These are phyloP conservation scores for Allium sativum DNA, from an alignment of 106 monocot genomes.

Conservation along the genomic window DNA sequence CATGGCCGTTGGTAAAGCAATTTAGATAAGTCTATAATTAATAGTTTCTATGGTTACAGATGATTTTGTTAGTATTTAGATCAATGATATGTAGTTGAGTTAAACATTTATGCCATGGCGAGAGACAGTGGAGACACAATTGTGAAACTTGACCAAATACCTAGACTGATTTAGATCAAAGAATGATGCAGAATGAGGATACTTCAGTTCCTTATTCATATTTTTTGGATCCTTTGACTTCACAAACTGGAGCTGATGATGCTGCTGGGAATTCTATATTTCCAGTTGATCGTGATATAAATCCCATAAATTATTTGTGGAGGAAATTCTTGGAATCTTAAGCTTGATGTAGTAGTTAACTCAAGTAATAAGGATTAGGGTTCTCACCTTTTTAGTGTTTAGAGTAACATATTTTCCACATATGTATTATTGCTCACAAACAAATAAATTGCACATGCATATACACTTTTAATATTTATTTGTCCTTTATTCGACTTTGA, in stretches of 20 bases:
- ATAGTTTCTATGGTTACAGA: no score
- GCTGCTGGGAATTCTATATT: slow-evolving; percentile 56
- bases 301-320: slow-evolving; percentile 86
- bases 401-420: no score
- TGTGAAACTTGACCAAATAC: slow-evolving; percentile 89
- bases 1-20: no score
- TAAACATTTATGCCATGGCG: slow-evolving; percentile 28
- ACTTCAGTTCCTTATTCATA: slow-evolving; percentile 34
- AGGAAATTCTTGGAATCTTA: slow-evolving; percentile 93
- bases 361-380: slow-evolving; percentile 78
- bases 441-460: no score
- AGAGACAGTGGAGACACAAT: slow-evolving; percentile 40
- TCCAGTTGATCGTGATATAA: slow-evolving; percentile 86
- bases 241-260: slow-evolving; percentile 9
- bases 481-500: no score
- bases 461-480: no score
- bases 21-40: no score
- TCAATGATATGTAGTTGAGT: no score
- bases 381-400: not conserved
- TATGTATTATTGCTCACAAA: no score
- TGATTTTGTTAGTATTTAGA: no score
- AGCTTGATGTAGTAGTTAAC: slow-evolving; percentile 96
- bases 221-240: slow-evolving; percentile 72
- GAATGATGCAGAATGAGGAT: slow-evolving; percentile 19
- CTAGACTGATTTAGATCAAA: slow-evolving; percentile 83